Base-by-base conservation (phyloP, 257 asterid species). In the Petunia secreta region DNA sequence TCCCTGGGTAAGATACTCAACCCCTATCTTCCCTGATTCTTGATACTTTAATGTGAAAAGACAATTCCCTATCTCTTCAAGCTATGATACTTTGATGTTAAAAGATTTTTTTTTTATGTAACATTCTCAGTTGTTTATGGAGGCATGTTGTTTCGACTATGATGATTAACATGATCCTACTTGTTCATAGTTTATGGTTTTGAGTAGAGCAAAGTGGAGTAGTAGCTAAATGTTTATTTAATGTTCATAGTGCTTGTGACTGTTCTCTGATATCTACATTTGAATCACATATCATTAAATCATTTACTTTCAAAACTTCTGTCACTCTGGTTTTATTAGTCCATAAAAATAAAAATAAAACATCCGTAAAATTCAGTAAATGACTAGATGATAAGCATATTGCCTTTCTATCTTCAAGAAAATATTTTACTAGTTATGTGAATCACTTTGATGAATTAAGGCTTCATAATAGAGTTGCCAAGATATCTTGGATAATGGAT, bases 1-100 rank as follows among this genome's bases (percentile, higher is more conserved):
- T 84, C 60, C 87, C 89, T 4, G 85, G 87, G 87, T 83, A 83
- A 41, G 74, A 9, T 11, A 10, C 3, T 37, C 37, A 14, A 14
- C 15, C 39, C 9, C 16, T n/a, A 2, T 53, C 58, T 53, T 13
- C 58, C 4, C 58, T 9, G 10, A 11, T 5, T 10, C 58, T 53
- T 15, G 52, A 68, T 41, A 71, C 59, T 50, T 34, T 8, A 9
- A 55, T 55, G 25, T 25, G 25, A 25, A 25, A 25, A 25, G 25
- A 25, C 25, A 25, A 25, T 25, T 25, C 25, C 25, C 25, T 25
- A 25, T 25, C 25, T 25, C 25, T 25, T 25, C 25, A 25, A 25
- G 25, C 25, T 25, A 25, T 25, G 25, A 25, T 25, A 25, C 25
- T 25, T 25, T 25, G 25, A 25, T 25, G 25, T 25, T 25, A 25